phyloP scores from a whole-genome alignment of 2,329 filamentous ascomycete genomes.

The Diaporthe vexans region DNA sequence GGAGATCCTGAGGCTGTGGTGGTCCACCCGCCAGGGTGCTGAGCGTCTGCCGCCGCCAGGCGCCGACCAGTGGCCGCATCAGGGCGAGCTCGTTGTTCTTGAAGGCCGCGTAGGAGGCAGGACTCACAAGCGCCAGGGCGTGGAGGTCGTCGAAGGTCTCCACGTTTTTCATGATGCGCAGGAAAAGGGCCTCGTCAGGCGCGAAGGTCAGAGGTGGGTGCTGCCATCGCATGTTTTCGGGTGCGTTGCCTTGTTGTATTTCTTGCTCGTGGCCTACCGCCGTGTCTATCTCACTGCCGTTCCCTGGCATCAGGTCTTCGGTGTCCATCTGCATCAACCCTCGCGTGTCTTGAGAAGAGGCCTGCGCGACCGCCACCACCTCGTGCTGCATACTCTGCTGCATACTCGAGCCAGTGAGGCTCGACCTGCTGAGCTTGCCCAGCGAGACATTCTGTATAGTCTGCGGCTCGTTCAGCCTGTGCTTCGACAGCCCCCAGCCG shows the following conservation, averaged over 20 bases:
- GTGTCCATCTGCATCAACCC: not conserved
- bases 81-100: constrained; percentile 59
- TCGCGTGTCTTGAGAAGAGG: not conserved
- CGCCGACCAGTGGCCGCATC: constrained; percentile 48
- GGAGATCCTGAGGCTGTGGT: constrained; percentile 37
- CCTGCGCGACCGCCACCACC: not conserved
- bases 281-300: constrained; percentile 40
- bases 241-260: not conserved
- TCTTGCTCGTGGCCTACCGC: not conserved
- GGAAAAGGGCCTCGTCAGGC: constrained; percentile 51
- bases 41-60: constrained; percentile 38
- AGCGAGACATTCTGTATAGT: constrained; percentile 43
- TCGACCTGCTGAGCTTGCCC: constrained; percentile 32
- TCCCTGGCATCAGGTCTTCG: constrained; percentile 40
- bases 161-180: constrained; percentile 57
- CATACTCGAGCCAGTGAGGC: not conserved
- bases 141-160: constrained; percentile 59
- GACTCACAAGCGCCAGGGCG: constrained; percentile 57
- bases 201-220: not conserved
- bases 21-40: constrained; percentile 14
- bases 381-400: not conserved
- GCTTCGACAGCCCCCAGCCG: constrained; percentile 64
- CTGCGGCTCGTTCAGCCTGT: constrained; percentile 54
- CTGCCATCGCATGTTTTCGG: not conserved
- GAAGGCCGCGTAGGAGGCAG: constrained; percentile 60